Evolutionary conservation across 139 green algal species (phyloP), one percentile per base, ranked within the genome.

Genomic region (Raphidocelis subcapitata): DNA sequence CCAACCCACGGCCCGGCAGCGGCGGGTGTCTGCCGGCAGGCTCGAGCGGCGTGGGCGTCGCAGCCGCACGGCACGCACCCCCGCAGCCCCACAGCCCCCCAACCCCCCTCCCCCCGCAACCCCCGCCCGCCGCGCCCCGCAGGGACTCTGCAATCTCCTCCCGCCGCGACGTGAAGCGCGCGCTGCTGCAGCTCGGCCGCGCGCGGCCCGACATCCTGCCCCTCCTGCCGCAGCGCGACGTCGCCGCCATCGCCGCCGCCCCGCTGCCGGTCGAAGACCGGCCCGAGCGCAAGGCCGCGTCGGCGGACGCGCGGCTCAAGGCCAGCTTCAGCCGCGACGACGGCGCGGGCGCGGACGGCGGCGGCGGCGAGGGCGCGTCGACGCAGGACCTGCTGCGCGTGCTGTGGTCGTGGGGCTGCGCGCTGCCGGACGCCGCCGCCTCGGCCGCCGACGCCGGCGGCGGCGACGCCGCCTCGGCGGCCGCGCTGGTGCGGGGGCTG

Each of bases 381-480:
- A 74, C 67, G 3, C 67, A 74, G 36, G 67, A 74, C 36, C 52
- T 74, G 18, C 55, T 74, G 36, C 59, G 67, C 16, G 15, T 66
- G 35, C 26, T 62, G 24, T 74, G 67, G 67, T 49, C 12, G 8
- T 49, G 41, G 41, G 41, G n/a, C n/a, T n/a, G n/a, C n/a, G n/a
- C n/a, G n/a, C n/a, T n/a, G n/a, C n/a, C n/a, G n/a, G n/a, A n/a
- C n/a, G n/a, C n/a, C n/a, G n/a, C n/a, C n/a, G n/a, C n/a, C n/a
- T n/a, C n/a, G n/a, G n/a, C n/a, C n/a, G n/a, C n/a, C n/a, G n/a
- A n/a, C n/a, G n/a, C n/a, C n/a, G n/a, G n/a, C n/a, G n/a, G n/a
- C n/a, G n/a, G n/a, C n/a, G n/a, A n/a, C n/a, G n/a, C n/a, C n/a
- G n/a, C n/a, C n/a, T n/a, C n/a, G n/a, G n/a, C n/a, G n/a, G n/a